phyloP scores from a whole-genome alignment of 2,329 filamentous ascomycete species.

The Aureobasidium zeae region DNA sequence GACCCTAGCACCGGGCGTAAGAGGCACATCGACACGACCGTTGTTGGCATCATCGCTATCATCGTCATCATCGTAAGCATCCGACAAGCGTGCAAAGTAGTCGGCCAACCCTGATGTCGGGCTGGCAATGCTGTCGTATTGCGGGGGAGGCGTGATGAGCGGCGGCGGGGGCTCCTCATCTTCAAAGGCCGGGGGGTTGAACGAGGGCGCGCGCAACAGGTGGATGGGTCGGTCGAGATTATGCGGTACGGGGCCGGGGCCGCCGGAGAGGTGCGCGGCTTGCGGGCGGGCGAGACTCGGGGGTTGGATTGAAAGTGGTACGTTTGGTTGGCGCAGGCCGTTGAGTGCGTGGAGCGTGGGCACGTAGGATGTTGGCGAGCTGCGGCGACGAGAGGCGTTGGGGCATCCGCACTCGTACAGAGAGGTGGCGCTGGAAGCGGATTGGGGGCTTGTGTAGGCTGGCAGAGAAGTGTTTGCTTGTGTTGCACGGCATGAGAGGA shows the following conservation, averaged over 20 bases:
- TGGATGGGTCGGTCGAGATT: conserved; percentile 65
- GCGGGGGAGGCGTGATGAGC: conserved; percentile 69
- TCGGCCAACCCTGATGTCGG: conserved; percentile 65
- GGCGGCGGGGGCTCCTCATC: conserved; percentile 68
- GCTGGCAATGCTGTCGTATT: conserved; percentile 71
- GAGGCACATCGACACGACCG: conserved; percentile 46
- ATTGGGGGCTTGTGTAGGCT: conserved; percentile 57
- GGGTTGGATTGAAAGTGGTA: conserved; percentile 27
- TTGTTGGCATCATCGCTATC: conserved; percentile 38
- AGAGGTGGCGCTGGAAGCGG: conserved; percentile 23
- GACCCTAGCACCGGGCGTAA: conserved; percentile 54
- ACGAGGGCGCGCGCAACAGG: conserved; percentile 71
- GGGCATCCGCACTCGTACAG: conserved; percentile 55
- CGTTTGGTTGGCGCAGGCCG: conserved; percentile 24
- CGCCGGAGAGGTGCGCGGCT: conserved; percentile 34
- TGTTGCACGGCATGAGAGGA: conserved; percentile 86
- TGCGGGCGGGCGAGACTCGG: conserved; percentile 44
- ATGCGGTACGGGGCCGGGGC: conserved; percentile 37
- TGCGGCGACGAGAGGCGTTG: conserved; percentile 47
- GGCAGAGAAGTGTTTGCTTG: conserved; percentile 81
- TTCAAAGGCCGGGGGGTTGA: conserved; percentile 79
- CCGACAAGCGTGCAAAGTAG: conserved; percentile 73
- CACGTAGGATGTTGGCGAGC: conserved; percentile 40
- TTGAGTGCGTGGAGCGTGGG: conserved; percentile 53
- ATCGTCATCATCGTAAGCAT: conserved; percentile 52